Evolutionary conservation across 106 monocot genomes (phyloP).

Genomic region (Chionographis japonica): DNA sequence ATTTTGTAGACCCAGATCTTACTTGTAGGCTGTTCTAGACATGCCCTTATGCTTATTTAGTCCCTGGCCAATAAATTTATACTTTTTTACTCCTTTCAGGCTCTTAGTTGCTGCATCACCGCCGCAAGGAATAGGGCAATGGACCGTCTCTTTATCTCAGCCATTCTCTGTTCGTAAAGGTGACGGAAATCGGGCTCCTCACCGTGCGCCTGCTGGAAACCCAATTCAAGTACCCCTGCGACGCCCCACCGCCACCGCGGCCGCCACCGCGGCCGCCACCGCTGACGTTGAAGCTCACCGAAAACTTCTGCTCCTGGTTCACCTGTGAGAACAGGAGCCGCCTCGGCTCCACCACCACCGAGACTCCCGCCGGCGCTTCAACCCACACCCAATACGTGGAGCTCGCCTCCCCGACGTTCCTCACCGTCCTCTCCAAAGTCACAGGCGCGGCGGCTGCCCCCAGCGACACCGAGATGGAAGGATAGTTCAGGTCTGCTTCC

Average conservation of each 20-base stretch:
- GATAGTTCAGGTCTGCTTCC: slow-evolving; percentile 40
- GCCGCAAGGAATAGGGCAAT: no score
- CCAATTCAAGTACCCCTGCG: slow-evolving; percentile 21
- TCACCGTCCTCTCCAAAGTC: slow-evolving; percentile 28
- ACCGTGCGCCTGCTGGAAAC: slow-evolving; percentile 10
- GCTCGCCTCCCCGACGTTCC: slow-evolving; percentile 10
- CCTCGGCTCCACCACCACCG: slow-evolving; percentile 18
- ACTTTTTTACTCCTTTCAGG: no score
- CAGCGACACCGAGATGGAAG: slow-evolving; percentile 24
- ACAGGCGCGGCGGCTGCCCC: background rate
- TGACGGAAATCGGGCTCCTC: slow-evolving; percentile 10
- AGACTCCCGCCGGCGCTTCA: slow-evolving; percentile 6
- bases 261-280: background rate
- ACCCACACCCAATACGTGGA: slow-evolving; percentile 10
- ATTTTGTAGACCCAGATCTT: no score
- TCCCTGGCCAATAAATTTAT: no score
- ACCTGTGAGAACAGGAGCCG: slow-evolving; percentile 16
- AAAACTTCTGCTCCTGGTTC: slow-evolving; percentile 26
- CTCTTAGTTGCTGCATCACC: no score
- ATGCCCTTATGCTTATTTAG: no score
- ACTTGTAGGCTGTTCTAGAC: no score
- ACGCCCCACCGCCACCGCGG: background rate
- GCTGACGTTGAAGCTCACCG: slow-evolving; percentile 5
- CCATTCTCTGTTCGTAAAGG: no score
- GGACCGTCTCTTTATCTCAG: no score